Percentiles rank a stretch among this genome's conserved stretches.
Conservation (phyloP, 306 rosid species). For the Quercus glauca region DNA sequence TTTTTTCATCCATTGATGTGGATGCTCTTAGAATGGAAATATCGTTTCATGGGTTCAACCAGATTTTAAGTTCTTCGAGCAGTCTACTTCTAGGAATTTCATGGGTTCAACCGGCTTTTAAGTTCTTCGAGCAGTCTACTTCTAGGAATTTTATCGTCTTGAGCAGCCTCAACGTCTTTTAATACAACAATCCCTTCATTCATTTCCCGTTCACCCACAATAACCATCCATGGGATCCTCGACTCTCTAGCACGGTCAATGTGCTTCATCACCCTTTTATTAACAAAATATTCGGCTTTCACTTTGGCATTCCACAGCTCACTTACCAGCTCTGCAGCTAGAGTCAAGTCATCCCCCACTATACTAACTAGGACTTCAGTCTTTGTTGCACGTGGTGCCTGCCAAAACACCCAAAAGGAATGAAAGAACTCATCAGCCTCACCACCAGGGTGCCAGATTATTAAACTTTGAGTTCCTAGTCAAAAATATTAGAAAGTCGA, state of each 20-base stretch:
- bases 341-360: constrained; percentile 58
- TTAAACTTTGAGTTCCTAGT: no score
- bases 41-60: constrained; percentile 31
- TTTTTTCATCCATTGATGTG: no score
- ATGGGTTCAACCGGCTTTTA: constrained; percentile 38
- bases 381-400: constrained; percentile 75
- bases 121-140: constrained; percentile 60
- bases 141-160: constrained; percentile 44
- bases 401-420: constrained; percentile 8
- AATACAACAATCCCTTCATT: constrained; percentile 59
- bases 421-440: not conserved
- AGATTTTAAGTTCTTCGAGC: constrained; percentile 59
- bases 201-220: constrained; percentile 70
- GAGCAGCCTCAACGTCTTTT: constrained; percentile 44
- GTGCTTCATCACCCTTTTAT: constrained; percentile 62
- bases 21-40: no score
- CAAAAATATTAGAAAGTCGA: no score
- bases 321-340: constrained; percentile 67
- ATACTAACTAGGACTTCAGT: constrained; percentile 84
- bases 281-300: constrained; percentile 59
- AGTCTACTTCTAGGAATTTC: constrained; percentile 42
- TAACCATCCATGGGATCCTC: constrained; percentile 81
- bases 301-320: constrained; percentile 72
- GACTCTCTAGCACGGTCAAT: constrained; percentile 72
- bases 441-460: no score